Conservation (phyloP, 2,329 filamentous ascomycete species). For the Rhynchosporium secalis region DNA sequence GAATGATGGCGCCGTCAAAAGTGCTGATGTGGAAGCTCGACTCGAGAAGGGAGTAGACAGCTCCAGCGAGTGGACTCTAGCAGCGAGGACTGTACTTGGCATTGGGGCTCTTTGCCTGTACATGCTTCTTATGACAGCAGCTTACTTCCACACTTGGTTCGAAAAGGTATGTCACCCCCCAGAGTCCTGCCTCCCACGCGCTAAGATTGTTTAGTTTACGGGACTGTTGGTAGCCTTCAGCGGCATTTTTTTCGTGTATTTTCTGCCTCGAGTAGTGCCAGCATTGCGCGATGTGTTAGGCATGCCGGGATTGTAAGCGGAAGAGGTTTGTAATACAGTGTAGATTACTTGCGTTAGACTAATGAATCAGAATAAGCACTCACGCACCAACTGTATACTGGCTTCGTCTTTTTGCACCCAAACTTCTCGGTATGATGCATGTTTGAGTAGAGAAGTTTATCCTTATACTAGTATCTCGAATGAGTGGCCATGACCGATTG, state of each 20-base stretch:
- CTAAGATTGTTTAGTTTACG: slow-evolving; percentile 44
- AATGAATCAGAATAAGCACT: not conserved
- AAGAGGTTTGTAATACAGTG: not conserved
- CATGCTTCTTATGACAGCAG: slow-evolving; percentile 98
- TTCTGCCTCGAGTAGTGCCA: slow-evolving; percentile 48
- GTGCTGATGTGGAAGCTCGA: slow-evolving; percentile 51
- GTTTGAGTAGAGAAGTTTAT: no score
- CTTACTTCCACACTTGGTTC: slow-evolving; percentile 98
- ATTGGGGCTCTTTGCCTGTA: slow-evolving; percentile 77
- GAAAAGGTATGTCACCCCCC: slow-evolving; percentile 69
- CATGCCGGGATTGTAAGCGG: slow-evolving; percentile 42
- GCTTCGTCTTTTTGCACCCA: no score
- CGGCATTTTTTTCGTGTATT: slow-evolving; percentile 52
- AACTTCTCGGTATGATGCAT: no score
- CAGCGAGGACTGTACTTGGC: slow-evolving; percentile 56
- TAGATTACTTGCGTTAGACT: not conserved
- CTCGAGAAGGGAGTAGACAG: slow-evolving; percentile 18
- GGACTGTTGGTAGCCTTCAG: slow-evolving; percentile 50
- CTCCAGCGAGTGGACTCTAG: slow-evolving; percentile 44
- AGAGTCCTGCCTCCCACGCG: not conserved
- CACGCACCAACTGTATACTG: not conserved
- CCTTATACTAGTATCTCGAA: no score
- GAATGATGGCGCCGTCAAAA: slow-evolving; percentile 64
- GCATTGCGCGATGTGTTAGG: slow-evolving; percentile 49
- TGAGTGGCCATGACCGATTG: no score